A percentile compares a stretch with the other conserved stretches of the same genome.
phyloP scores from a whole-genome alignment of 805 yeast genomes.

The Spathaspora girioi region DNA sequence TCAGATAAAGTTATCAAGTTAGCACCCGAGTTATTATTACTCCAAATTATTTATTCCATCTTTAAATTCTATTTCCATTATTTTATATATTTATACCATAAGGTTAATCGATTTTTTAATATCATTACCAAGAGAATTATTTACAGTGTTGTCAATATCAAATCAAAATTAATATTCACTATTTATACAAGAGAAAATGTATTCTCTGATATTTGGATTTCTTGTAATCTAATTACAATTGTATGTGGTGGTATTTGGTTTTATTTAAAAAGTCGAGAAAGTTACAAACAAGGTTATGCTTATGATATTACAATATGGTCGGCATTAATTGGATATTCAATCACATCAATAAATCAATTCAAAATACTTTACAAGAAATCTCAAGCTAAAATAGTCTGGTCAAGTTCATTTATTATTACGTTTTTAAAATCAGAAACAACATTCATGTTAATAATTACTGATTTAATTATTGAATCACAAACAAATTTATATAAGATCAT shows the following conservation, averaged over 20 bases:
- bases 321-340: neutral
- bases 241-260: conserved; percentile 1
- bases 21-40: neutral
- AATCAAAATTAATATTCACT: neutral
- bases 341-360: neutral
- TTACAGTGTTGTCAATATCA: neutral
- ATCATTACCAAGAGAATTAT: neutral
- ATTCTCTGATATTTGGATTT: conserved; percentile 3
- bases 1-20: neutral
- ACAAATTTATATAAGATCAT: neutral
- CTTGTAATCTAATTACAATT: conserved; percentile 3
- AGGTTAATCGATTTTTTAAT: neutral
- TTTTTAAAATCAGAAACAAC: conserved; percentile 3
- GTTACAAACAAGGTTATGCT: neutral
- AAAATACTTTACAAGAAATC: neutral
- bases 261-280: neutral
- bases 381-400: neutral
- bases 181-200: neutral
- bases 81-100: neutral
- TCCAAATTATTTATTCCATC: neutral
- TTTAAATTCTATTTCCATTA: conserved; percentile 4
- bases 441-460: conserved; percentile 3
- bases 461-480: conserved; percentile 3
- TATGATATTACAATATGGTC: neutral
- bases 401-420: neutral